Base-by-base conservation (phyloP, 208 protist species). In the Trichomonas gallinae region DNA sequence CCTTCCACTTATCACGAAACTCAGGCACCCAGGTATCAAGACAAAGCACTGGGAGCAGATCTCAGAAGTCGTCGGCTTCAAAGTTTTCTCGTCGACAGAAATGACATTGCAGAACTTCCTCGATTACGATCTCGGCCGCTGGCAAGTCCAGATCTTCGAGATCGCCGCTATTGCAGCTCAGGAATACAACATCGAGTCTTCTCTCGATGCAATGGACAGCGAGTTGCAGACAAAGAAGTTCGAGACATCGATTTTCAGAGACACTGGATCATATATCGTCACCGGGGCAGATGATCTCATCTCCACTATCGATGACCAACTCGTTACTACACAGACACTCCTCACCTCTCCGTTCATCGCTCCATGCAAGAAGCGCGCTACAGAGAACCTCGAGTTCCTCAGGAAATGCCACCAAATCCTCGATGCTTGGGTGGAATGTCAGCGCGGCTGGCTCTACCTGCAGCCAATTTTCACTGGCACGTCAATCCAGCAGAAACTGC, bases 381-480 rank as follows among this genome's bases (percentile, higher is more conserved):
- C 97, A n/a, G 87, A 97, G 38, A 98, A 97, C 97, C 97, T 98
- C 49, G 72, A 85, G 48, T 83, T 88, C 48, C 96, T 98, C 11
- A 49, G 36, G 63, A 91, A 97, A 9, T 40, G 97, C 40, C 96
- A 96, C 58, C 97, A 98, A 34, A 97, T 97, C 26, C 42, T 98
- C n/a, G 98, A 98, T 44, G 96, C 97, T n/a, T 98, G 97, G 97
- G 17, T 98, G 46, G 89, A 96, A 97, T 87, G 96, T 81, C 99
- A 99, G 97, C 98, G 98, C 46, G 98, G 98, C 85, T 99, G 99
- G 99, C 98, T 99, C 98, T 99, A 99, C 97, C 97, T 99, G 23
- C 98, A 99, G 97, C 99, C 99, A 97, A 99, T 99, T 97, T 99
- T 99, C 97, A 98, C 98, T 15, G 99, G 98, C 23, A 98, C 99